phyloP scores from a whole-genome alignment of 257 asterid genomes.

The Striga asiatica region DNA sequence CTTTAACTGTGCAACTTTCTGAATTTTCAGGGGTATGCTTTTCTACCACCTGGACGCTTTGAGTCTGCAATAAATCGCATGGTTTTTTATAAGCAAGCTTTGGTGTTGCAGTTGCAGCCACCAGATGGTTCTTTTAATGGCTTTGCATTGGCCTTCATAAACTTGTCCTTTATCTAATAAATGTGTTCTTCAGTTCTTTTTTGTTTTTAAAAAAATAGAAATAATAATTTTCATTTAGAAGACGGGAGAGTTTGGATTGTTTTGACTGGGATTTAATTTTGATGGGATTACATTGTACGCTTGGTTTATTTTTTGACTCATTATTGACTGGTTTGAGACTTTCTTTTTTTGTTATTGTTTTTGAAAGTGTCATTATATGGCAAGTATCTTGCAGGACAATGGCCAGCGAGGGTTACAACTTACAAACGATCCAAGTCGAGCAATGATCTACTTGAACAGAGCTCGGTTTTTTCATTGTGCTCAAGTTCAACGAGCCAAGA shows the following conservation, averaged over 20 bases:
- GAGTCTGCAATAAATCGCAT: slow-evolving; percentile 11
- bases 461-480: too few relatives aligned
- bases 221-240: neutral
- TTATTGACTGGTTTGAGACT: neutral
- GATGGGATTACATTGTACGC: too few relatives aligned
- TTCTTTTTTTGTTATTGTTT: too few relatives aligned
- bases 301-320: neutral
- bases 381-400: too few relatives aligned
- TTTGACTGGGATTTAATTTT: neutral
- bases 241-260: neutral
- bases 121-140: slow-evolving; percentile 16
- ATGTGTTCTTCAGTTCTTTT: neutral
- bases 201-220: neutral
- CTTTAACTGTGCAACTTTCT: neutral
- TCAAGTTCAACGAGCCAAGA: too few relatives aligned
- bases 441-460: too few relatives aligned
- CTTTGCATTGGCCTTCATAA: slow-evolving; percentile 19
- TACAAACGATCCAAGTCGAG: too few relatives aligned
- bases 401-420: too few relatives aligned
- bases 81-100: slow-evolving; percentile 21
- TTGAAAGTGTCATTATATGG: too few relatives aligned
- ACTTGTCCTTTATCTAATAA: slow-evolving; percentile 12
- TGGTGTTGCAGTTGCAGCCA: slow-evolving; percentile 28
- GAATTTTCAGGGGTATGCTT: slow-evolving; percentile 28
- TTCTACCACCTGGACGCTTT: slow-evolving; percentile 21